Evolutionary conservation across 2,329 filamentous ascomycete species (phyloP).

Genomic region (Trichoderma koningiopsis): DNA sequence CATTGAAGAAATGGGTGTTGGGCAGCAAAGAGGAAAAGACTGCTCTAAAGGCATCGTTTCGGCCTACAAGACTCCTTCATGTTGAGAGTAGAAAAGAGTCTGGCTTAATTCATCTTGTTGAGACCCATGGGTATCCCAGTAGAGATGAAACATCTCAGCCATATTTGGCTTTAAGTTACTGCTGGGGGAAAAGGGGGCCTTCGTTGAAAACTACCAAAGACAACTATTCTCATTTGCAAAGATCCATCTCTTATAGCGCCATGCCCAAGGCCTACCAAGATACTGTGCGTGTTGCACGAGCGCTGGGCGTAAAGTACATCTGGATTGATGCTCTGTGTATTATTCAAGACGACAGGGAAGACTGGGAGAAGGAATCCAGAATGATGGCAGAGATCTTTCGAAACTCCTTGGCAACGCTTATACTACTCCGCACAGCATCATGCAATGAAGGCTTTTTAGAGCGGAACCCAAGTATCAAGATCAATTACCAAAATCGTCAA

Average conservation of each 20-base stretch:
- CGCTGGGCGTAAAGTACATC: conserved; percentile 11
- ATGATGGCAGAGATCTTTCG: conserved; percentile 16
- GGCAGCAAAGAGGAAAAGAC: background rate
- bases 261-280: background rate
- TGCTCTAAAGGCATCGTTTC: background rate
- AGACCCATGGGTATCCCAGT: background rate
- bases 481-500: background rate
- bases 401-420: background rate
- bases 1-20: conserved; percentile 7
- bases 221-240: background rate
- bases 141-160: background rate
- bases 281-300: background rate
- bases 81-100: background rate
- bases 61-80: conserved; percentile 10
- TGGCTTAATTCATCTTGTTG: background rate
- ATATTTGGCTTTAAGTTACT: conserved; percentile 15
- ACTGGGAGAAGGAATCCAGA: conserved; percentile 6
- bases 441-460: background rate
- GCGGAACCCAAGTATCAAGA: conserved; percentile 1
- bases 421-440: conserved; percentile 5
- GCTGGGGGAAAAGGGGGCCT: background rate
- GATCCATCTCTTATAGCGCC: background rate
- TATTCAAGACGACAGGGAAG: background rate
- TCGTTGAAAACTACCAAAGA: conserved; percentile 1
- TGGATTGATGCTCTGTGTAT: conserved; percentile 21